phyloP scores from a whole-genome alignment of 768 basidiomycete genomes.

The Tulasnella calospora region DNA sequence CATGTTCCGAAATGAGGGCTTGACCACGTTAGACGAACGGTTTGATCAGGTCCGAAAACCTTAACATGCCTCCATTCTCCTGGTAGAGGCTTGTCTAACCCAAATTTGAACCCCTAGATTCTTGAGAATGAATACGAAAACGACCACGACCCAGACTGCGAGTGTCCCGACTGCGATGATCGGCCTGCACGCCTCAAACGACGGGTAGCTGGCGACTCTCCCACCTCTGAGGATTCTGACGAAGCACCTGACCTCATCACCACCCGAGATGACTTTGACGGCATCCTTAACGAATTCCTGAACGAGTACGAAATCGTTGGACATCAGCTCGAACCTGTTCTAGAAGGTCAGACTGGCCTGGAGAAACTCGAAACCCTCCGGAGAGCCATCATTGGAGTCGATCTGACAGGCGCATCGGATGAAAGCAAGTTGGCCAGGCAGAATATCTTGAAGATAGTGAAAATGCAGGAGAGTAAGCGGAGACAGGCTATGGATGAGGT shows the following conservation, averaged over 20 bases:
- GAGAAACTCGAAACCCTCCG: conserved; percentile 81
- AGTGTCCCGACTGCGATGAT: conserved; percentile 27
- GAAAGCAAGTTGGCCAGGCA: conserved; percentile 31
- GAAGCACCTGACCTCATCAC: conserved; percentile 71
- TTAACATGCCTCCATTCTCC: neutral
- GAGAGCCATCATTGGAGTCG: conserved; percentile 65
- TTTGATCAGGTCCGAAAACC: conserved; percentile 74
- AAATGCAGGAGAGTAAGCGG: conserved; percentile 39
- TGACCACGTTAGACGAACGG: conserved; percentile 83
- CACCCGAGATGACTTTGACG: conserved; percentile 80
- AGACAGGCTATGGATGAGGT: conserved; percentile 42
- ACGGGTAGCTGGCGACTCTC: conserved; percentile 32
- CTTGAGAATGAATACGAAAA: conserved; percentile 64
- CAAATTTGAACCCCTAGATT: conserved; percentile 48
- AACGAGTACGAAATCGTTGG: conserved; percentile 88
- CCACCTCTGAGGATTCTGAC: conserved; percentile 43
- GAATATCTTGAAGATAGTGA: conserved; percentile 40
- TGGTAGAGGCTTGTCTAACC: conserved; percentile 31
- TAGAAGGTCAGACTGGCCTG: conserved; percentile 64
- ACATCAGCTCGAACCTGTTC: conserved; percentile 64
- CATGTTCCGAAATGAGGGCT: conserved; percentile 86
- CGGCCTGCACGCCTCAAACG: neutral
- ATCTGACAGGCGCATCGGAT: conserved; percentile 37
- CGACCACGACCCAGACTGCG: conserved; percentile 49
- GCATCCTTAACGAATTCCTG: conserved; percentile 90